Evolutionary conservation across 1,139 yeast genomes (phyloP).

Genomic region (Taphrina betulina): DNA sequence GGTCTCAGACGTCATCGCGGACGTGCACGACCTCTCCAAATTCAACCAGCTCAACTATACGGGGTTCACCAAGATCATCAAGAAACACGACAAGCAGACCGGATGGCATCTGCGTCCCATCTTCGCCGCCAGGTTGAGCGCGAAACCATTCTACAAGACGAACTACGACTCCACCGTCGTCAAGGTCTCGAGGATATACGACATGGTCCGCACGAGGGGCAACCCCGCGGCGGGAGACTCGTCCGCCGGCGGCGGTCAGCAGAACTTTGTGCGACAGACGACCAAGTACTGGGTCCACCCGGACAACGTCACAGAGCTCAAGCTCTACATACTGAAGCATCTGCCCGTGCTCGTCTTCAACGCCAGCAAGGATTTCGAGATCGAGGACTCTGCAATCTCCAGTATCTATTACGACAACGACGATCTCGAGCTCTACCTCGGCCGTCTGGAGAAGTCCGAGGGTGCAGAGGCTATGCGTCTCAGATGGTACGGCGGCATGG

Average conservation of each 20-base stretch:
- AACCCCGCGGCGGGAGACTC: slow-evolving; percentile 93
- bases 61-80: slow-evolving; percentile 84
- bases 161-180: slow-evolving; percentile 87
- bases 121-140: slow-evolving; percentile 84
- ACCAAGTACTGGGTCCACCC: slow-evolving; percentile 99
- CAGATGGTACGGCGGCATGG: slow-evolving; percentile 99
- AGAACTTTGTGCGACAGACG: slow-evolving; percentile 95
- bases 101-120: slow-evolving; percentile 81
- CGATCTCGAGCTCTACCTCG: slow-evolving; percentile 85
- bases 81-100: slow-evolving; percentile 92
- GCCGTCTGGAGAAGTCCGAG: slow-evolving; percentile 91
- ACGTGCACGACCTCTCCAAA: slow-evolving; percentile 93
- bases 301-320: slow-evolving; percentile 95
- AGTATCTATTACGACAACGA: slow-evolving; percentile 92
- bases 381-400: slow-evolving; percentile 92
- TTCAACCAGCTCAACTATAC: slow-evolving; percentile 89
- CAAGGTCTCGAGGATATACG: slow-evolving; percentile 82
- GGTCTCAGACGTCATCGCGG: slow-evolving; percentile 88
- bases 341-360: slow-evolving; percentile 94
- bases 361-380: slow-evolving; percentile 90
- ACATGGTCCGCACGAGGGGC: slow-evolving; percentile 91
- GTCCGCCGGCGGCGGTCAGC: slow-evolving; percentile 95
- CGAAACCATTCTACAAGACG: slow-evolving; percentile 93
- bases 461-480: slow-evolving; percentile 98
- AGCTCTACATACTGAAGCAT: slow-evolving; percentile 86